Percentiles rank a stretch among this genome's conserved stretches.
Conservation (phyloP, 139 green algal genomes). For the Deuterostichococcus epilithicus region DNA sequence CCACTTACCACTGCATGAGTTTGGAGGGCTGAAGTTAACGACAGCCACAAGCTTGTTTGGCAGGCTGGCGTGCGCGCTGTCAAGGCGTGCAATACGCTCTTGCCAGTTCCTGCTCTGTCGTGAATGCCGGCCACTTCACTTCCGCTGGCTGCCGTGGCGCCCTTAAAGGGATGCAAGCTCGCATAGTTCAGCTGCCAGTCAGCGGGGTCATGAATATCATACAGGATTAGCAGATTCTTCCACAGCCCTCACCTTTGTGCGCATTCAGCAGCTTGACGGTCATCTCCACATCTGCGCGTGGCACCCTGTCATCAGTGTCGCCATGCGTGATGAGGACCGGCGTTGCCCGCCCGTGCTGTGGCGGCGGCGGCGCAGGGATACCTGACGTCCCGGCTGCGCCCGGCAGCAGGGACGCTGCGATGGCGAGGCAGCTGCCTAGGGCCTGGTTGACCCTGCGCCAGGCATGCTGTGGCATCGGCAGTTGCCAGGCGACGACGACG, state of each 20-base stretch:
- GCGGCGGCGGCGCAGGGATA: neutral
- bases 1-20: neutral
- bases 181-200: neutral
- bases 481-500: too few relatives aligned
- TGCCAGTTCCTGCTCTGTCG: too few relatives aligned
- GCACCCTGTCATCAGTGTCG: conserved; percentile 6
- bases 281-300: neutral
- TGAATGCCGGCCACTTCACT: too few relatives aligned
- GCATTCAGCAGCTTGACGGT: neutral
- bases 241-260: neutral
- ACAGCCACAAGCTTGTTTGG: neutral
- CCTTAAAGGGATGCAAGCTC: too few relatives aligned
- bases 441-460: neutral
- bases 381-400: neutral
- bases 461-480: neutral
- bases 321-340: conserved; percentile 21
- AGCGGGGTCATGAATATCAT: neutral
- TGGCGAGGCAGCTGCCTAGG: conserved; percentile 7
- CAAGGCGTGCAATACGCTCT: too few relatives aligned
- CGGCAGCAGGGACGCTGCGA: conserved; percentile 8
- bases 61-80: too few relatives aligned
- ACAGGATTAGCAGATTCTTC: neutral
- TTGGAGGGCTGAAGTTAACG: too few relatives aligned
- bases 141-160: too few relatives aligned
- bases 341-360: neutral